Percentiles rank a stretch among this genome's conserved stretches.
Conservation (phyloP, 2,329 filamentous ascomycete genomes). For the Dothideomycetidae sp. region DNA sequence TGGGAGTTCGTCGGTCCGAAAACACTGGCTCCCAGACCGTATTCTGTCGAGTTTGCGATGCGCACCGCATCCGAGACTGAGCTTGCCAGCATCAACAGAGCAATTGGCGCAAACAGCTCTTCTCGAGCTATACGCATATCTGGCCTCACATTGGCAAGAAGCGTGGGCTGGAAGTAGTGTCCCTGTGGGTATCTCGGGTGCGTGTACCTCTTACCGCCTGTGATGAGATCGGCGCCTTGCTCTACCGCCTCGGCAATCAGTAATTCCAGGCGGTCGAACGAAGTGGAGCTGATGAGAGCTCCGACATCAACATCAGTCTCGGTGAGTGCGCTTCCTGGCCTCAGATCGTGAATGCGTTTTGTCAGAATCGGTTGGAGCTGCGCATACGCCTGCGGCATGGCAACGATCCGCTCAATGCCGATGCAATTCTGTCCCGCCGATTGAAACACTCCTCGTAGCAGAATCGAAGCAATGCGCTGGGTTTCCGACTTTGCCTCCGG, state of each 20-base stretch:
- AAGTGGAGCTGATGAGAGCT: conserved; percentile 69
- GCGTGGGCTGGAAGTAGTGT: conserved; percentile 84
- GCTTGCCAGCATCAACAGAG: conserved; percentile 64
- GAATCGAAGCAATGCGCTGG: conserved; percentile 59
- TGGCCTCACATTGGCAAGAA: conserved; percentile 77
- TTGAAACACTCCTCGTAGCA: conserved; percentile 89
- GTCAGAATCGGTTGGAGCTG: conserved; percentile 55
- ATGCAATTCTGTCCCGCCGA: conserved; percentile 96
- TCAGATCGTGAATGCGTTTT: conserved; percentile 58
- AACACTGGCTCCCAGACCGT: conserved; percentile 77
- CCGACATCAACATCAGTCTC: conserved; percentile 58
- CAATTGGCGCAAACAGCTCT: conserved; percentile 87
- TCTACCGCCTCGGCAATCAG: conserved; percentile 65
- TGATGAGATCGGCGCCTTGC: conserved; percentile 66
- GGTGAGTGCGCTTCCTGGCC: conserved; percentile 56
- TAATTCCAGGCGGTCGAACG: conserved; percentile 60
- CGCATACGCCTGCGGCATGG: conserved; percentile 61
- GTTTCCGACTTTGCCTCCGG: conserved; percentile 40
- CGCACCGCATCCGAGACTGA: conserved; percentile 53
- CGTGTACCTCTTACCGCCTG: conserved; percentile 55
- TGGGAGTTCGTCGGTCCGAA: conserved; percentile 46
- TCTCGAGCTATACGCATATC: conserved; percentile 77
- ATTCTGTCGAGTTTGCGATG: conserved; percentile 71
- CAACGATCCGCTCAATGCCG: conserved; percentile 86
- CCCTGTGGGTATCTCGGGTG: conserved; percentile 65